phyloP scores from a whole-genome alignment of 257 asterid species.

The Penstemon eatonii region DNA sequence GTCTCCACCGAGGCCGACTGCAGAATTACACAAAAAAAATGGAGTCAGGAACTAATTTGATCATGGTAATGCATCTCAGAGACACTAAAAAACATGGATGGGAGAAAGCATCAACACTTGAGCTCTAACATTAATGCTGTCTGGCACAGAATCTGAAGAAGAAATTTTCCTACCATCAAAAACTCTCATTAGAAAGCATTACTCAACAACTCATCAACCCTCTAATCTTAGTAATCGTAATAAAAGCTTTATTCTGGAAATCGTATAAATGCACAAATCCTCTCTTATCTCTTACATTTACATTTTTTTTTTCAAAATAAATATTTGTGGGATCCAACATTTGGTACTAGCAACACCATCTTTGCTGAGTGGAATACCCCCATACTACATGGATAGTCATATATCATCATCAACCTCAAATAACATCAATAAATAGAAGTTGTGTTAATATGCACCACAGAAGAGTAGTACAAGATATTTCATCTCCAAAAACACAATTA shows the following conservation, averaged over 20 bases:
- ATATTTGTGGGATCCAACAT: background rate
- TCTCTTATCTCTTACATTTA: slow-evolving; percentile 3
- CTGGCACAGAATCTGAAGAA: background rate
- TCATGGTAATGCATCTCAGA: slow-evolving; percentile 8
- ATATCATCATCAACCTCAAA: background rate
- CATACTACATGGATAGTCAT: background rate
- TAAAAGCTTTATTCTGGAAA: slow-evolving; percentile 7
- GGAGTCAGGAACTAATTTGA: slow-evolving; percentile 20
- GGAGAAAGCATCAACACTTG: slow-evolving; percentile 6
- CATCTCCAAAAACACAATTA: background rate
- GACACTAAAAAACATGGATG: slow-evolving; percentile 10
- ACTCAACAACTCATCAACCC: slow-evolving; percentile 12
- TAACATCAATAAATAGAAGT: slow-evolving; percentile 17
- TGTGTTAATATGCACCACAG: background rate
- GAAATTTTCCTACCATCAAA: slow-evolving; percentile 13
- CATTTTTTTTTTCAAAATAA: background rate
- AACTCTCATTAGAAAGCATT: slow-evolving; percentile 5
- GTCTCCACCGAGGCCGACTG: slow-evolving; percentile 95
- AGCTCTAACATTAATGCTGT: slow-evolving; percentile 8
- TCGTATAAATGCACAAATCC: background rate
- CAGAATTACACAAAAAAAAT: slow-evolving; percentile 26
- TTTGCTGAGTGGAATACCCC: slow-evolving; percentile 1
- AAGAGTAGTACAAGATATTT: background rate
- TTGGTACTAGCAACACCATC: slow-evolving; percentile 1
- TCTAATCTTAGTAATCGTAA: slow-evolving; percentile 7